Evolutionary conservation across 148 eudicot genomes (phyloP).

Genomic region (Chenopodium album): DNA sequence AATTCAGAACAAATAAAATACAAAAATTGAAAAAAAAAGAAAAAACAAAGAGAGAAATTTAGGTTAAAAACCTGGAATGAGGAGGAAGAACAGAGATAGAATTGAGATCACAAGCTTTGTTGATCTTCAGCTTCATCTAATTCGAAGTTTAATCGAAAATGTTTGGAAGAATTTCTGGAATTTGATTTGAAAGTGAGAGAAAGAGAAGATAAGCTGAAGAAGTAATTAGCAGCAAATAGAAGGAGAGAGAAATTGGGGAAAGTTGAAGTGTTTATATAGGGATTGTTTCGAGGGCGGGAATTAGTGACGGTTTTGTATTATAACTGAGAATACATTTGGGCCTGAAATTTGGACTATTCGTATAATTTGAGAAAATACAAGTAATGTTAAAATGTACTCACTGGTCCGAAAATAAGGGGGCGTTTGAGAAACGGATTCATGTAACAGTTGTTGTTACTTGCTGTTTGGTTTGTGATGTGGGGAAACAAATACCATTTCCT

Average conservation of each 20-base stretch:
- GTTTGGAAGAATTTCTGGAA: neutral
- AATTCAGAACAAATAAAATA: neutral
- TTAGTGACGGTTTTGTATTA: neutral
- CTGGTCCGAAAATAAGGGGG: too few species aligned
- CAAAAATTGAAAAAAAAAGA: neutral
- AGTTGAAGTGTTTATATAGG: slow-evolving; percentile 7
- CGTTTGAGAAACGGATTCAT: too few species aligned
- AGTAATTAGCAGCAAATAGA: neutral
- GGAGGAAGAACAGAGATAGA: slow-evolving; percentile 96
- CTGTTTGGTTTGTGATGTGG: too few species aligned
- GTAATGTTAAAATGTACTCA: too few species aligned
- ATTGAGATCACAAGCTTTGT: slow-evolving; percentile 91
- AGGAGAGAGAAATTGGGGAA: neutral
- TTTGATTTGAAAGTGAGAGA: neutral
- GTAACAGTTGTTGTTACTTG: too few species aligned
- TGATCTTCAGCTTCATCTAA: slow-evolving; percentile 82
- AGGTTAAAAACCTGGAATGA: slow-evolving; percentile 54
- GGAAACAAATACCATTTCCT: too few species aligned
- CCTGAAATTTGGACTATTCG: neutral
- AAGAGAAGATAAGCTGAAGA: too few species aligned
- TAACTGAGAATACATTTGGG: neutral
- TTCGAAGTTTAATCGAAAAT: neutral
- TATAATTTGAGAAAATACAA: neutral
- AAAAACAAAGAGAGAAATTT: neutral
- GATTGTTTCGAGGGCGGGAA: slow-evolving; percentile 12